These are phyloP conservation scores for Wickerhamomyces silvicola DNA, from an alignment of 805 yeast genomes.

Conservation along the genomic window DNA sequence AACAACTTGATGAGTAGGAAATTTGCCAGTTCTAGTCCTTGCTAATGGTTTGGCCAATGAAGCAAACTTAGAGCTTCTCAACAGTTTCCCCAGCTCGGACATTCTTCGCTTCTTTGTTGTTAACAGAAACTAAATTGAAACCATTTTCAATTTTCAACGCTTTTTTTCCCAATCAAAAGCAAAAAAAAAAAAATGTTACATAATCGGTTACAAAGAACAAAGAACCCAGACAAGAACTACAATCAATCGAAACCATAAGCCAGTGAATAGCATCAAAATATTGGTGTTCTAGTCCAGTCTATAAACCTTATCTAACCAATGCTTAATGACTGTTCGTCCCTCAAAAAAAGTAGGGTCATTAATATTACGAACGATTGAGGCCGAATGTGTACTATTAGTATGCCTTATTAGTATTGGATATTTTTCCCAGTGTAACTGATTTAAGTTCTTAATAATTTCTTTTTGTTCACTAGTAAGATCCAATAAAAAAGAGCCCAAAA, in stretches of 20 bases:
- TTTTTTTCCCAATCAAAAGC: background rate
- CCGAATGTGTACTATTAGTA: constrained; percentile 72
- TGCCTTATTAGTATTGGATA: constrained; percentile 62
- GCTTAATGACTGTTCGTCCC: constrained; percentile 62
- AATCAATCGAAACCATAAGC: no score
- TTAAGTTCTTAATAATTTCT: constrained; percentile 49
- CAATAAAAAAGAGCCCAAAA: constrained; percentile 22
- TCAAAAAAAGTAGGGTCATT: constrained; percentile 51
- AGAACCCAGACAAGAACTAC: no score
- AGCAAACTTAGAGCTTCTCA: constrained; percentile 28
- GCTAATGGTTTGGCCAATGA: constrained; percentile 26
- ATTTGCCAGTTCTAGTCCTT: constrained; percentile 8
- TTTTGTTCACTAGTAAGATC: constrained; percentile 38
- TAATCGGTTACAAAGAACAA: no score
- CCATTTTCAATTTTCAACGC: background rate
- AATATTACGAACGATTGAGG: constrained; percentile 64
- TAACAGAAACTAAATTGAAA: background rate
- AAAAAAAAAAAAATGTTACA: no score
- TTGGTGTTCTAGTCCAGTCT: constrained; percentile 1
- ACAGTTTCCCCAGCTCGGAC: constrained; percentile 23
- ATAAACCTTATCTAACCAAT: constrained; percentile 49
- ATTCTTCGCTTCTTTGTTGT: constrained; percentile 3
- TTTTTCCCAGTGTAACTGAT: constrained; percentile 59
- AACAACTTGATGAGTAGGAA: constrained; percentile 69
- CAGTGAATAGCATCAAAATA: no score